Percentiles rank a stretch among this genome's conserved stretches.
Conservation (phyloP, 176 grass and related monocot genomes). For the Thalia dealbata region DNA sequence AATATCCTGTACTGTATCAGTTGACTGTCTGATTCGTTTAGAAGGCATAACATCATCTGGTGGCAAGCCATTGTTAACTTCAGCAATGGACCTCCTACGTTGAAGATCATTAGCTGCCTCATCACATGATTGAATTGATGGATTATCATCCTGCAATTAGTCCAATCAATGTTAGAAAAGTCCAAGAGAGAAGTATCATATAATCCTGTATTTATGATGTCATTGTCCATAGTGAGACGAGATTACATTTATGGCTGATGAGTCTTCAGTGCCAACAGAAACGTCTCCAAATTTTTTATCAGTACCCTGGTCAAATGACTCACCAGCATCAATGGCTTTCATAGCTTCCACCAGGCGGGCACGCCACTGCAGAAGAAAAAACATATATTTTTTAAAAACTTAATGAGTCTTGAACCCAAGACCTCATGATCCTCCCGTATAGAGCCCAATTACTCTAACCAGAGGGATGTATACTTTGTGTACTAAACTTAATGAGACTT, state of each 20-base stretch:
- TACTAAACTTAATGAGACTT: too few relatives aligned
- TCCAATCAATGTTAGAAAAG: neutral
- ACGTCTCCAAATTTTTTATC: slow-evolving; percentile 25
- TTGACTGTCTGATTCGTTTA: slow-evolving; percentile 53
- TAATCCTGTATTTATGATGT: neutral
- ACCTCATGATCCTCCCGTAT: too few relatives aligned
- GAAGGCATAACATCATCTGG: slow-evolving; percentile 47
- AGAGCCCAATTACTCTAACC: too few relatives aligned
- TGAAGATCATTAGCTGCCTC: slow-evolving; percentile 52
- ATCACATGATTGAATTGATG: slow-evolving; percentile 29
- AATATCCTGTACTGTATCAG: slow-evolving; percentile 20
- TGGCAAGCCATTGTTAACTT: slow-evolving; percentile 35
- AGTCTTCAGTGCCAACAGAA: slow-evolving; percentile 27
- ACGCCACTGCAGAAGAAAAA: slow-evolving; percentile 26
- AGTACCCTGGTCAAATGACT: slow-evolving; percentile 15
- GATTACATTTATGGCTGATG: slow-evolving; percentile 33
- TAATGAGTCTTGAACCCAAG: too few relatives aligned
- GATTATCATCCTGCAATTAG: slow-evolving; percentile 16
- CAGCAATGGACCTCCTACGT: slow-evolving; percentile 43
- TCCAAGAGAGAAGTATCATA: neutral
- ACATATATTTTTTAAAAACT: too few relatives aligned
- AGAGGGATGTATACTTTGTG: too few relatives aligned
- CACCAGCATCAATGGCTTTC: slow-evolving; percentile 28
- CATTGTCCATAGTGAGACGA: neutral
- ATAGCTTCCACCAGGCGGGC: slow-evolving; percentile 24